These are phyloP conservation scores for Trichoderma sp. DNA, from an alignment of 2,329 filamentous ascomycete genomes.

Conservation along the genomic window DNA sequence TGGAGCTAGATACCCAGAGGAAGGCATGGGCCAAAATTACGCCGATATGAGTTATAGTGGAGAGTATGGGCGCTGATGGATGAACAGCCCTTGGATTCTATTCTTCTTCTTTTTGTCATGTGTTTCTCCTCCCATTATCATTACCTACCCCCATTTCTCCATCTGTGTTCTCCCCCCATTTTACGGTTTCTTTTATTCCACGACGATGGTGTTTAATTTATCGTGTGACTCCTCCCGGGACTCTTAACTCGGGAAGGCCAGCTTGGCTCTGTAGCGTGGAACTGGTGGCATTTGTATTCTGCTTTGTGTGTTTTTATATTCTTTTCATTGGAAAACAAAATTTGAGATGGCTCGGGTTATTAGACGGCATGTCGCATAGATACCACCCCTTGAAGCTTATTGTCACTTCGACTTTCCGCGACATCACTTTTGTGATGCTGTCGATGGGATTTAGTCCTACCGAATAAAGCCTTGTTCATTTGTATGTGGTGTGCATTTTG, in stretches of 20 bases:
- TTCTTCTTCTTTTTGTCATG: background rate
- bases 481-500: background rate
- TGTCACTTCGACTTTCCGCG: slow-evolving; percentile 1
- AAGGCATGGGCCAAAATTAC: slow-evolving; percentile 53
- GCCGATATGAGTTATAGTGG: slow-evolving; percentile 51
- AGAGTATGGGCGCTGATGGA: slow-evolving; percentile 46
- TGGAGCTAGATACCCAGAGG: slow-evolving; percentile 57
- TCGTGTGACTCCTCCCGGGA: background rate
- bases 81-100: background rate
- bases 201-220: background rate
- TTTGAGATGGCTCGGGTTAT: slow-evolving; percentile 13
- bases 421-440: background rate
- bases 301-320: background rate
- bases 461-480: slow-evolving; percentile 11
- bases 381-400: slow-evolving; percentile 18
- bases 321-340: background rate
- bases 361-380: slow-evolving; percentile 19
- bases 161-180: background rate
- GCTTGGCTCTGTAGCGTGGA: slow-evolving; percentile 4
- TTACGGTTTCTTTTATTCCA: background rate
- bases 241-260: background rate
- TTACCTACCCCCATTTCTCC: background rate
- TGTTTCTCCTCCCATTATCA: background rate
- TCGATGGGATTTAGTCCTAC: background rate
- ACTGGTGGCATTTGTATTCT: background rate